Percentiles rank a stretch among this genome's conserved stretches.
phyloP scores from a whole-genome alignment of 2,329 filamentous ascomycete genomes.

The Helminthosporium solani region DNA sequence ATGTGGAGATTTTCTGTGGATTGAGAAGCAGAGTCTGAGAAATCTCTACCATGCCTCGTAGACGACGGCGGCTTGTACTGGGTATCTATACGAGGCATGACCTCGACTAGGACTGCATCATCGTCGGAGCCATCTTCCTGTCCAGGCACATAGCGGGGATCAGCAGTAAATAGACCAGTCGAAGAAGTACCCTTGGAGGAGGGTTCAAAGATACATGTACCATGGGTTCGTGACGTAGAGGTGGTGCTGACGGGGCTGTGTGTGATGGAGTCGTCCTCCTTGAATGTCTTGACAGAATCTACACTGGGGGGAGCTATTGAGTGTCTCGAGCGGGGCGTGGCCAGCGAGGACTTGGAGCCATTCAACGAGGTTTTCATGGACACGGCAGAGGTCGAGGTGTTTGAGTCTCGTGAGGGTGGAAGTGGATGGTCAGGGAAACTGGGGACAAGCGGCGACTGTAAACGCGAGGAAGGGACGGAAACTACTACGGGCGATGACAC shows the following conservation, averaged over 20 bases:
- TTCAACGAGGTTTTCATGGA: slow-evolving; percentile 36
- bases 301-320: slow-evolving; percentile 24
- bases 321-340: slow-evolving; percentile 31
- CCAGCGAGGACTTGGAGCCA: slow-evolving; percentile 30
- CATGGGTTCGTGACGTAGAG: slow-evolving; percentile 24
- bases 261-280: slow-evolving; percentile 28
- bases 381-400: slow-evolving; percentile 27
- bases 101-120: slow-evolving; percentile 27
- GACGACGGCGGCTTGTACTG: slow-evolving; percentile 25
- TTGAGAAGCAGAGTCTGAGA: slow-evolving; percentile 26
- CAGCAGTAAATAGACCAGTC: slow-evolving; percentile 15
- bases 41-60: slow-evolving; percentile 22
- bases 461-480: slow-evolving; percentile 37
- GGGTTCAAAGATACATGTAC: slow-evolving; percentile 18
- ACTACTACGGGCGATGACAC: slow-evolving; percentile 40
- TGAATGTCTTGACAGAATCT: slow-evolving; percentile 19
- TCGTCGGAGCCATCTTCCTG: slow-evolving; percentile 34
- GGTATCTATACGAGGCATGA: slow-evolving; percentile 26
- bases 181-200: slow-evolving; percentile 13
- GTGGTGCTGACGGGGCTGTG: slow-evolving; percentile 30
- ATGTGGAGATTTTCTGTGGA: slow-evolving; percentile 21
- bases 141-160: slow-evolving; percentile 20
- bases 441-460: slow-evolving; percentile 42
- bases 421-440: slow-evolving; percentile 37
- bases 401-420: slow-evolving; percentile 39